phyloP scores from a whole-genome alignment of 352 stramenopile genomes.

The Pythium scleroteichum region DNA sequence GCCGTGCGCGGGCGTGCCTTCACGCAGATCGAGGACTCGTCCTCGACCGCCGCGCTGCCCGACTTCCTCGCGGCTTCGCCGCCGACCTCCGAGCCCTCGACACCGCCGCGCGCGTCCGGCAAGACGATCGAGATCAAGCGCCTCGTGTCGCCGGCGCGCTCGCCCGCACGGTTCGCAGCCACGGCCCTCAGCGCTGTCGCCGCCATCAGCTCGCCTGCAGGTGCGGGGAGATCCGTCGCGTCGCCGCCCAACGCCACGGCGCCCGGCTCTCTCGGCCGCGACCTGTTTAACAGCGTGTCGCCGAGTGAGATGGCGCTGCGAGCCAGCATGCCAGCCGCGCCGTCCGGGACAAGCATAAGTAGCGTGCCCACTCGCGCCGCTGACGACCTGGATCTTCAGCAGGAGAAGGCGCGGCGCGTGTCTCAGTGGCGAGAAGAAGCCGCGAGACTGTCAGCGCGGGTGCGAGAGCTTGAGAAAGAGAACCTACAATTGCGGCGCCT shows the following conservation, averaged over 20 bases:
- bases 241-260: background rate
- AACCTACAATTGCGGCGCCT: conserved; percentile 63
- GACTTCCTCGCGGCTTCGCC: conserved; percentile 7
- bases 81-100: conserved; percentile 18
- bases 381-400: conserved; percentile 11
- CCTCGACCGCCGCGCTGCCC: conserved; percentile 9
- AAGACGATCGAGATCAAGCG: conserved; percentile 68
- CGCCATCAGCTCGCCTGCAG: conserved; percentile 6
- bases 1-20: conserved; percentile 44
- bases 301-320: background rate
- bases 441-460: conserved; percentile 50
- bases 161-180: background rate
- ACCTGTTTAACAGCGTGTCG: conserved; percentile 23
- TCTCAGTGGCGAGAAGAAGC: conserved; percentile 60
- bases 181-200: conserved; percentile 1
- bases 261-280: conserved; percentile 5
- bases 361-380: conserved; percentile 1
- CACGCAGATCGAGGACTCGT: conserved; percentile 59
- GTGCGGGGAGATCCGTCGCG: background rate
- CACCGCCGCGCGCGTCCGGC: conserved; percentile 13
- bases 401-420: conserved; percentile 12
- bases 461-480: conserved; percentile 68
- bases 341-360: no score
- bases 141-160: conserved; percentile 51
- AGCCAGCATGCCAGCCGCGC: conserved; percentile 3